phyloP scores from a whole-genome alignment of 257 asterid species.

The Asclepias syriaca region DNA sequence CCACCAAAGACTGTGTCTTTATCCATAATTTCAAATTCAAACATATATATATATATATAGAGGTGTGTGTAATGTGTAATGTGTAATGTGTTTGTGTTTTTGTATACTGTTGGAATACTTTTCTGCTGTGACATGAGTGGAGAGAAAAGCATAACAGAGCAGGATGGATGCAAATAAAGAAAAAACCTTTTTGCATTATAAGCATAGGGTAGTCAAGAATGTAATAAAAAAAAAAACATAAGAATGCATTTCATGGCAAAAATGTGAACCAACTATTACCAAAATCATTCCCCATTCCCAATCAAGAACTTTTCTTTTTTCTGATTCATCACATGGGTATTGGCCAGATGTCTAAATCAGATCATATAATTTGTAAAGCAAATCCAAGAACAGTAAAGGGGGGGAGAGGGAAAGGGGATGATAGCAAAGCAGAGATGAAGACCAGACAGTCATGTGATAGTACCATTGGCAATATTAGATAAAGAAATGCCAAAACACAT shows the following conservation, averaged over 20 bases:
- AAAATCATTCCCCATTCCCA: constrained; percentile 32
- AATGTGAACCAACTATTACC: constrained; percentile 22
- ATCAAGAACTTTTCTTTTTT: constrained; percentile 17
- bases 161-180: constrained; percentile 16
- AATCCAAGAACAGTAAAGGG: constrained; percentile 25
- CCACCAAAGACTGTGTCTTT: constrained; percentile 42
- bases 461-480: constrained; percentile 41
- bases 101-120: constrained; percentile 13
- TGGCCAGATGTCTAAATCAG: constrained; percentile 34
- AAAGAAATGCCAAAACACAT: constrained; percentile 26
- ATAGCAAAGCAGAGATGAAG: constrained; percentile 31
- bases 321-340: constrained; percentile 38
- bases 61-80: constrained; percentile 2
- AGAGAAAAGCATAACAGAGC: constrained; percentile 2
- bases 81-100: no score
- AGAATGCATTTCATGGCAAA: constrained; percentile 24
- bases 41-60: background rate
- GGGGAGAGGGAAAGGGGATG: background rate
- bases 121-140: constrained; percentile 14
- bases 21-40: constrained; percentile 32
- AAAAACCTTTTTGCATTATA: constrained; percentile 17
- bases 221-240: constrained; percentile 1
- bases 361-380: constrained; percentile 25
- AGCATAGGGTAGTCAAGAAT: background rate
- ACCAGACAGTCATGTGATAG: constrained; percentile 17